Evolutionary conservation across 2,329 filamentous ascomycete species (phyloP), one percentile per base, ranked within the genome.

Genomic region (Pseudogymnoascus sp.): DNA sequence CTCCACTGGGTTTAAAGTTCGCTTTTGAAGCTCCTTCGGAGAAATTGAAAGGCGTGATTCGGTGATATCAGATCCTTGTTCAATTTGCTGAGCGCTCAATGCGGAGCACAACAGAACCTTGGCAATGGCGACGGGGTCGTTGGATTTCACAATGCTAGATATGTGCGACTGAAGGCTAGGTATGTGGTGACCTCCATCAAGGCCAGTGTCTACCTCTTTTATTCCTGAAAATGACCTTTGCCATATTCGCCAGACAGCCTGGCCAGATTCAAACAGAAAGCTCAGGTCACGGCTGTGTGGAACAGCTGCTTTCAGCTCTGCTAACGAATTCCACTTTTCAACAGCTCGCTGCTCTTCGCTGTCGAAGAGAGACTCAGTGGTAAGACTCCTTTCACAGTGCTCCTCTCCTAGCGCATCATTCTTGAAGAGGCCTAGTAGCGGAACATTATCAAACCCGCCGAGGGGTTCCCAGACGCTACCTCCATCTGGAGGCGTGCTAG

Each of bases 1-100:
- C 75, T 42, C 77, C 14, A 82, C 78, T 16, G 75, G 72, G 23
- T 76, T 74, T 42, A 82, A 72, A 66, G 79, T 82, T 3, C 72
- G 71, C 42, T 81, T 77, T 18, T 81, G 72, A 49, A 80, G 74
- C 25, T 77, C 73, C 14, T 77, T 74, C 23, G 76, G 75, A 68
- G 76, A 64, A 69, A 78, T 66, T 72, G 77, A 71, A 64, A 73
- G 66, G 73, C 70, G 64, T 65, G 69, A 74, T 69, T 40, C 71
- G 65, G 63, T 72, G 71, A 67, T 79, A 67, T 72, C 75, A 66
- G 70, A 76, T 63, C 68, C 68, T 69, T 73, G 63, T 59, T 80
- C 68, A 63, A 79, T 65, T 71, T 80, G 69, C 65, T 77, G 70
- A 68, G 78, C 69, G 65, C 74, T 74, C 65, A 82, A 73, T 68